Evolutionary conservation across 768 basidiomycete species (phyloP).

Genomic region (Lyophyllum atratum): DNA sequence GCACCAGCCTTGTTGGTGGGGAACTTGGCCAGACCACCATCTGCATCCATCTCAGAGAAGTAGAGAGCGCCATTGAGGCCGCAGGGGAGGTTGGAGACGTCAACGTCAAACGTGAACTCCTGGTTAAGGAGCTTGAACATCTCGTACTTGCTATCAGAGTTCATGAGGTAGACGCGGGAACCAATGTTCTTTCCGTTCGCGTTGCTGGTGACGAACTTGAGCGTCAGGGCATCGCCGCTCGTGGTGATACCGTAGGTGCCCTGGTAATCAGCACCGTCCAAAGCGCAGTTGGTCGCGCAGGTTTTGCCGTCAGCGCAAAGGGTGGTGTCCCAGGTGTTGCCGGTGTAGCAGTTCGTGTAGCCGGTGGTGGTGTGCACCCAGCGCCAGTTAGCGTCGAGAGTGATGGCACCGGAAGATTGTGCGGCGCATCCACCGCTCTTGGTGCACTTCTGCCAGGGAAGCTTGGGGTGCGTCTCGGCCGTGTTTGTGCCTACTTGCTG

Average conservation of each 20-base stretch:
- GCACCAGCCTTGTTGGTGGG: slow-evolving; percentile 57
- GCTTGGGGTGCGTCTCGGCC: slow-evolving; percentile 20
- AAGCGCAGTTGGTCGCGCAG: slow-evolving; percentile 45
- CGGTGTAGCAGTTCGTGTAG: slow-evolving; percentile 52
- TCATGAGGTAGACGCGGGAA: slow-evolving; percentile 8
- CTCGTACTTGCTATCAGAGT: neutral
- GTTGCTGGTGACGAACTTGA: slow-evolving; percentile 45
- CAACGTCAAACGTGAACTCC: neutral
- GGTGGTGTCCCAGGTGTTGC: slow-evolving; percentile 53
- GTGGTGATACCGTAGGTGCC: slow-evolving; percentile 54
- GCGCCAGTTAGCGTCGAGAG: slow-evolving; percentile 43
- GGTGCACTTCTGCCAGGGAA: slow-evolving; percentile 23
- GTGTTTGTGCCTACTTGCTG: slow-evolving; percentile 55
- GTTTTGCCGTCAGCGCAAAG: slow-evolving; percentile 50
- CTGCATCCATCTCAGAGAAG: slow-evolving; percentile 50
- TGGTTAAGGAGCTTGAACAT: neutral
- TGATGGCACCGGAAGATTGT: slow-evolving; percentile 31
- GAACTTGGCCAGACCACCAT: slow-evolving; percentile 49
- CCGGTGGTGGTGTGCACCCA: slow-evolving; percentile 23
- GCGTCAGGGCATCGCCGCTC: slow-evolving; percentile 43
- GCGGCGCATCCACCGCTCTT: slow-evolving; percentile 39
- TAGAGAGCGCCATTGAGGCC: slow-evolving; percentile 42
- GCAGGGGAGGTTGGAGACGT: slow-evolving; percentile 38
- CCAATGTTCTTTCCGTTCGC: slow-evolving; percentile 35
- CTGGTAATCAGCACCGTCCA: slow-evolving; percentile 48